Percentiles rank a stretch among this genome's conserved stretches.
These are phyloP conservation scores for Mucor velutinosus DNA, from an alignment of 371 early-diverging fungal genomes.

Conservation along the genomic window DNA sequence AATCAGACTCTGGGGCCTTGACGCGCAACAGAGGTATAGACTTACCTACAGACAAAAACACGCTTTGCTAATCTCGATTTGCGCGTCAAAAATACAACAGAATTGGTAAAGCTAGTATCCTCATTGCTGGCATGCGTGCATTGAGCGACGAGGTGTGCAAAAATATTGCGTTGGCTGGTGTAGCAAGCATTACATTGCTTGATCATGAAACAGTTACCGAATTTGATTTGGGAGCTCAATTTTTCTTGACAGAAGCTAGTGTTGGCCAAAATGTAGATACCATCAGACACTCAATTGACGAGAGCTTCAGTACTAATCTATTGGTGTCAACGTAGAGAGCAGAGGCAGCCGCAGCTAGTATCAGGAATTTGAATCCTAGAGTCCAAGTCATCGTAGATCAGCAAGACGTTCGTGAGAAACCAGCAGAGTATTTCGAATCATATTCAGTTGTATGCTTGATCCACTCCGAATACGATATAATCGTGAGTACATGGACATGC, in stretches of 20 bases:
- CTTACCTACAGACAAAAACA: not conserved
- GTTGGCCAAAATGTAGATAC: conserved; percentile 71
- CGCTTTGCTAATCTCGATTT: not conserved
- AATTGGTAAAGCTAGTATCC: conserved; percentile 75
- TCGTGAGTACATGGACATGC: conserved; percentile 31
- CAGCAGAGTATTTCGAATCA: conserved; percentile 54
- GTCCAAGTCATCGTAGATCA: conserved; percentile 64
- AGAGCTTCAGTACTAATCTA: not conserved
- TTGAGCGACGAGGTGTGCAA: conserved; percentile 83
- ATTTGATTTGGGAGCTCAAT: conserved; percentile 80
- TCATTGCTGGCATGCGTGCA: conserved; percentile 70
- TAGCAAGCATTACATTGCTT: conserved; percentile 74
- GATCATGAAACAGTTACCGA: conserved; percentile 61
- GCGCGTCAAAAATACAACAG: conserved; percentile 33
- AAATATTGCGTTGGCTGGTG: conserved; percentile 89
- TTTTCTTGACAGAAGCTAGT: conserved; percentile 63
- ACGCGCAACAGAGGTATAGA: conserved; percentile 82
- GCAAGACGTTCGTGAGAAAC: conserved; percentile 44
- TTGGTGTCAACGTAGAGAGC: conserved; percentile 56
- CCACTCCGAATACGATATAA: conserved; percentile 33
- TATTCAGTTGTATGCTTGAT: conserved; percentile 74
- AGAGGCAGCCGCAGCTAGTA: conserved; percentile 58
- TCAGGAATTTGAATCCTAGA: conserved; percentile 74
- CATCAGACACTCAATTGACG: not conserved
- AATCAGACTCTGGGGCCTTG: conserved; percentile 94